Conservation (phyloP, 148 eudicot species). For the Vaccinium corymbosum region DNA sequence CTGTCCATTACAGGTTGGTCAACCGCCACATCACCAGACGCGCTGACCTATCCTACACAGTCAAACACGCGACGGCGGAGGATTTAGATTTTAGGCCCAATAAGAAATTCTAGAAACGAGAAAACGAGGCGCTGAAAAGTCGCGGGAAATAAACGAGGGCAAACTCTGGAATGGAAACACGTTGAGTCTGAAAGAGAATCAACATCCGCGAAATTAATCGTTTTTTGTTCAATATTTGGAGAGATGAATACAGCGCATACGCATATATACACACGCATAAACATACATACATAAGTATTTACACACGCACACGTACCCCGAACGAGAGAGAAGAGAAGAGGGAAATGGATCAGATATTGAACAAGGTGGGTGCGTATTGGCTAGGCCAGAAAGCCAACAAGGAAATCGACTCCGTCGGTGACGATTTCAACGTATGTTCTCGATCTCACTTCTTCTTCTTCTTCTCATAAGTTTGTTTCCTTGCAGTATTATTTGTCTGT, state of each 20-base stretch:
- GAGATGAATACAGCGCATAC: too few relatives aligned
- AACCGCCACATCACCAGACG: too few relatives aligned
- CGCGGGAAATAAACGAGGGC: background rate
- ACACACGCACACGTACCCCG: too few relatives aligned
- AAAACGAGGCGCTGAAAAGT: constrained; percentile 3
- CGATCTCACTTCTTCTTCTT: background rate
- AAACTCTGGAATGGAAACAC: background rate
- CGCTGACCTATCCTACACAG: too few relatives aligned
- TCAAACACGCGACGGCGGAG: background rate
- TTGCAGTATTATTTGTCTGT: too few relatives aligned
- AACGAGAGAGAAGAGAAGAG: background rate
- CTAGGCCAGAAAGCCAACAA: constrained; percentile 68
- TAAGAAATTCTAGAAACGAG: background rate
- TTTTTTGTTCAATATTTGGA: too few relatives aligned
- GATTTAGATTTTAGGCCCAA: background rate
- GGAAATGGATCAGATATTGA: constrained; percentile 67
- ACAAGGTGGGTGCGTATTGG: constrained; percentile 83
- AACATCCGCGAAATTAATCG: too few relatives aligned
- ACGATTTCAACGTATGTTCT: constrained; percentile 60
- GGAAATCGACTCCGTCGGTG: constrained; percentile 68
- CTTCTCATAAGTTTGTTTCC: too few relatives aligned
- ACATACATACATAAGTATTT: background rate
- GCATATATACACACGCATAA: background rate
- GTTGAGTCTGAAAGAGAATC: too few relatives aligned
- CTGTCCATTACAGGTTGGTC: too few relatives aligned